phyloP scores from a whole-genome alignment of 768 basidiomycete species.

The Pleurotus salmoneostramineus region DNA sequence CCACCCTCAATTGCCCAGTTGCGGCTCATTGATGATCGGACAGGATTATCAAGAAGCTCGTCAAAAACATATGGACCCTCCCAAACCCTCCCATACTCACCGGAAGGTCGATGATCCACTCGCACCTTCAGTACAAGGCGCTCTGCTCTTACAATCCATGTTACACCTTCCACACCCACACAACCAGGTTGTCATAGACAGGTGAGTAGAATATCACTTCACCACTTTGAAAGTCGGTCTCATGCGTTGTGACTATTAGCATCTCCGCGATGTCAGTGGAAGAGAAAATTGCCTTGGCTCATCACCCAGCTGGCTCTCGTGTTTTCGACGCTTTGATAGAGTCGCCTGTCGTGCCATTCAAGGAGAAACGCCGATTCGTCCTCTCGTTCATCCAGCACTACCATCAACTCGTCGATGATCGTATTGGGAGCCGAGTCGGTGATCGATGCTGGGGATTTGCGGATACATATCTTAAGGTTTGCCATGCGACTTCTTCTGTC shows the following conservation, averaged over 20 bases:
- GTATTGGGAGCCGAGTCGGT: constrained; percentile 84
- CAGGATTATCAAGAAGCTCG: constrained; percentile 22
- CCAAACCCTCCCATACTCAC: constrained; percentile 8
- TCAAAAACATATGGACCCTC: constrained; percentile 9
- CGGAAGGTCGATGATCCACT: constrained; percentile 28
- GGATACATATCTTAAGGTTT: constrained; percentile 90
- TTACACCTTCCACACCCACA: constrained; percentile 65
- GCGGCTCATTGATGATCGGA: constrained; percentile 17
- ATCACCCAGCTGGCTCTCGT: constrained; percentile 64
- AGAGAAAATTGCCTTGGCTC: constrained; percentile 49
- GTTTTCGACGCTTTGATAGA: constrained; percentile 78
- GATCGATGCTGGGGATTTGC: constrained; percentile 89
- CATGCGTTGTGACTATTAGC: constrained; percentile 30
- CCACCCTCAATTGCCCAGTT: constrained; percentile 1
- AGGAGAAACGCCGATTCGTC: constrained; percentile 68
- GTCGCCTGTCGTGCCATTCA: constrained; percentile 58
- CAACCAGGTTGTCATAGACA: constrained; percentile 64
- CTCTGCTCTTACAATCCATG: constrained; percentile 80
- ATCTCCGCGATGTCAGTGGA: constrained; percentile 53
- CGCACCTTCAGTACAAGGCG: constrained; percentile 79
- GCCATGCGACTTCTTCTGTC: constrained; percentile 10
- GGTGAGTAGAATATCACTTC: constrained; percentile 36
- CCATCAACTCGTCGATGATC: constrained; percentile 80
- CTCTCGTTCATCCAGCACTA: constrained; percentile 76
- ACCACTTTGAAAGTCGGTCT: constrained; percentile 2